These are phyloP conservation scores for Acanthamoeba lenticulata DNA, from an alignment of 208 protist species.

Conservation along the genomic window DNA sequence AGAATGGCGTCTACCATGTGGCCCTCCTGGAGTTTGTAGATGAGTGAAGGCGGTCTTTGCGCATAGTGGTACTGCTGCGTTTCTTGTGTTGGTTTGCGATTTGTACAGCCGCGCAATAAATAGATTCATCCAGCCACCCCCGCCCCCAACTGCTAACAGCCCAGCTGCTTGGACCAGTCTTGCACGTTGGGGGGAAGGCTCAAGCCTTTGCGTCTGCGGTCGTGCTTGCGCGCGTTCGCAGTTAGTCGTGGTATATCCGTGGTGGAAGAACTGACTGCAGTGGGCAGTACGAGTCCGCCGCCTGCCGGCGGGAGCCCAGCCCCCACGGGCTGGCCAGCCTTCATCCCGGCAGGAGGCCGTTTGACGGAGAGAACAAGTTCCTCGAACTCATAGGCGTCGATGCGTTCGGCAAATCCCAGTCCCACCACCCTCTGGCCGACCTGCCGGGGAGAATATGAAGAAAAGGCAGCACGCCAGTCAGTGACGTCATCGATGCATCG, in stretches of 20 bases:
- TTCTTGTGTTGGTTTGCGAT: too few species aligned
- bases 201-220: not conserved
- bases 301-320: not conserved
- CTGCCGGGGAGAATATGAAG: not conserved
- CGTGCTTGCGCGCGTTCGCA: not conserved
- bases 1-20: not conserved
- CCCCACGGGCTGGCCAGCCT: too few species aligned
- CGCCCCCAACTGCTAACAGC: too few species aligned
- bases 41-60: too few species aligned
- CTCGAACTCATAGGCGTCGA: constrained; percentile 61
- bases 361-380: not conserved
- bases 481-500: not conserved
- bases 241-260: too few species aligned
- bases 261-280: too few species aligned
- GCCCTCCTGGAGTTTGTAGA: not conserved
- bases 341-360: too few species aligned
- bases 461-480: not conserved
- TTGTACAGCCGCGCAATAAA: not conserved
- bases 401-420: constrained; percentile 48
- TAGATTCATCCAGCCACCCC: not conserved
- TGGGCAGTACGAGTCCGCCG: not conserved
- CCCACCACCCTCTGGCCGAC: not conserved
- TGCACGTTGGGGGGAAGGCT: constrained; percentile 12
- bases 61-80: too few species aligned
- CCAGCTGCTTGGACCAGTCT: not conserved